Percentiles rank a stretch among this genome's conserved stretches.
These are phyloP conservation scores for Hippophae rhamnoides DNA, from an alignment of 306 rosid genomes.

Conservation along the genomic window DNA sequence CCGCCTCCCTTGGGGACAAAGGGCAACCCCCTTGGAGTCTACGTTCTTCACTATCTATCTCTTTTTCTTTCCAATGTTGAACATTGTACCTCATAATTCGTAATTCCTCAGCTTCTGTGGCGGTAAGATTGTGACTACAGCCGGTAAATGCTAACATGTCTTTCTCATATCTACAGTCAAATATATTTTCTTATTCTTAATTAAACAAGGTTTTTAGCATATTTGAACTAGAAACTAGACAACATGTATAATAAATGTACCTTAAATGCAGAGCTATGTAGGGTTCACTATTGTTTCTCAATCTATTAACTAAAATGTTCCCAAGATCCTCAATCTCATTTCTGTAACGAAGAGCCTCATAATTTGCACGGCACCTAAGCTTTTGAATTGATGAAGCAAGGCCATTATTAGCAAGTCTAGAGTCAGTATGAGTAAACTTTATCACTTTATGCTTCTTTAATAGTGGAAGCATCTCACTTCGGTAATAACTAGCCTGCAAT, in stretches of 20 bases:
- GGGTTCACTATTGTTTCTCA: slow-evolving; percentile 59
- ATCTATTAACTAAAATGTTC: slow-evolving; percentile 54
- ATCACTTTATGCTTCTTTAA: slow-evolving; percentile 60
- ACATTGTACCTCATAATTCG: slow-evolving; percentile 72
- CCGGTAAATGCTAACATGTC: slow-evolving; percentile 99
- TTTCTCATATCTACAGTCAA: slow-evolving; percentile 73
- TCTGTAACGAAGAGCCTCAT: slow-evolving; percentile 63
- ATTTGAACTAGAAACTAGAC: neutral
- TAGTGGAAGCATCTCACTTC: slow-evolving; percentile 63
- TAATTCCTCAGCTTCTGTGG: slow-evolving; percentile 62
- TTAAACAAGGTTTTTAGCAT: neutral
- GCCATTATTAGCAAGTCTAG: slow-evolving; percentile 83
- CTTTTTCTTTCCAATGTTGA: slow-evolving; percentile 97
- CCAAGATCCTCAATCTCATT: slow-evolving; percentile 86
- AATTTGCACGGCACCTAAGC: slow-evolving; percentile 85
- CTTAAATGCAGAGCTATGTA: slow-evolving; percentile 90
- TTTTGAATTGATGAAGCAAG: slow-evolving; percentile 74
- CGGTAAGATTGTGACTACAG: slow-evolving; percentile 83
- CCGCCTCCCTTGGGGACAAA: slow-evolving; percentile 94
- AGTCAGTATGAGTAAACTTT: slow-evolving; percentile 76
- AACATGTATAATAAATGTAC: slow-evolving; percentile 17
- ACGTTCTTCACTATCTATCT: slow-evolving; percentile 62
- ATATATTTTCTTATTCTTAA: neutral
- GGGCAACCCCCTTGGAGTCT: slow-evolving; percentile 91
- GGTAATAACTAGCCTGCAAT: slow-evolving; percentile 87